Evolutionary conservation across 2,329 filamentous ascomycete species (phyloP).

Genomic region (Fusarium continuum): DNA sequence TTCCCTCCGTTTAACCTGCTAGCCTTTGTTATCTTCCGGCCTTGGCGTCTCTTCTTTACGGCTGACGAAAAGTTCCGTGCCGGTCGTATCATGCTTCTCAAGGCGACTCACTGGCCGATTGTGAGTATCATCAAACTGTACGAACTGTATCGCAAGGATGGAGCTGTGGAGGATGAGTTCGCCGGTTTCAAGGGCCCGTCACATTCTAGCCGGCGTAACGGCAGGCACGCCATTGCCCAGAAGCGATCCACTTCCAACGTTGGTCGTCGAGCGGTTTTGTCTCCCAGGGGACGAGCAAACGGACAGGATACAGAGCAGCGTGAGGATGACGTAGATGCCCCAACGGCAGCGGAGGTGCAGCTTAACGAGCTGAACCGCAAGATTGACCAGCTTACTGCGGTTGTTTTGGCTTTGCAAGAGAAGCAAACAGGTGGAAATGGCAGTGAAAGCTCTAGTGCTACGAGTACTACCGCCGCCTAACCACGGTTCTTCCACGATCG

Average conservation of each 20-base stretch:
- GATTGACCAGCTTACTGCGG: conserved; percentile 66
- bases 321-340: conserved; percentile 53
- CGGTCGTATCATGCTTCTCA: conserved; percentile 69
- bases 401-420: conserved; percentile 61
- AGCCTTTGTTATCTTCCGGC: conserved; percentile 75
- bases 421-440: conserved; percentile 34
- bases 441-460: conserved; percentile 6
- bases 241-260: conserved; percentile 32
- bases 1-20: conserved; percentile 79
- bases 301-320: conserved; percentile 24
- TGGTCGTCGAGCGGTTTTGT: conserved; percentile 28
- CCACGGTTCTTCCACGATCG: conserved; percentile 5
- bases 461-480: conserved; percentile 18
- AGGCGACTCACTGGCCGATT: conserved; percentile 72
- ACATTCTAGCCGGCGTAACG: conserved; percentile 39
- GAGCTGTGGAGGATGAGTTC: conserved; percentile 53
- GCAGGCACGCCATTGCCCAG: conserved; percentile 21
- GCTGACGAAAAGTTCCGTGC: conserved; percentile 70
- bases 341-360: conserved; percentile 58
- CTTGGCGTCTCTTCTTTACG: conserved; percentile 73
- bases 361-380: conserved; percentile 64
- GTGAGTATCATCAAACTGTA: conserved; percentile 75
- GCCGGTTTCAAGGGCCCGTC: conserved; percentile 60
- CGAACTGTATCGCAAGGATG: conserved; percentile 60
- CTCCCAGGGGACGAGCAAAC: conserved; percentile 26